Conservation (phyloP, 441 rosid species). For the Euphorbia corollata region DNA sequence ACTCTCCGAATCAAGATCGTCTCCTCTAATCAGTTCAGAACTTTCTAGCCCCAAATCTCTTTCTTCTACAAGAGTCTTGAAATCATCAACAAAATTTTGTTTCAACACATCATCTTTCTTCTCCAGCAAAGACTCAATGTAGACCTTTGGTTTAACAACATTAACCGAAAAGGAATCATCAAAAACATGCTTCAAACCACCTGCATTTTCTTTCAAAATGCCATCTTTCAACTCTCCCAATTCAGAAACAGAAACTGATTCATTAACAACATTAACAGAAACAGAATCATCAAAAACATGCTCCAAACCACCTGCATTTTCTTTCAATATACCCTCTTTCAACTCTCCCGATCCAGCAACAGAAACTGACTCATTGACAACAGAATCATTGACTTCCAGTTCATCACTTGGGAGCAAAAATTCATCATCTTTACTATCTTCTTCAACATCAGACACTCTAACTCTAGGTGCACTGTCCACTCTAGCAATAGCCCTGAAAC, state of each 20-base stretch:
- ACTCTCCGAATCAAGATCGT: constrained; percentile 5
- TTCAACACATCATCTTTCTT: constrained; percentile 12
- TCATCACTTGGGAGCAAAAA: constrained; percentile 6
- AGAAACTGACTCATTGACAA: constrained; percentile 4
- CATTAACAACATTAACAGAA: constrained; percentile 11
- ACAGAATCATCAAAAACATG: constrained; percentile 15
- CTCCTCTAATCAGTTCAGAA: constrained; percentile 11
- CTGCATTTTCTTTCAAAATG: constrained; percentile 9
- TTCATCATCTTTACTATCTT: constrained; percentile 18
- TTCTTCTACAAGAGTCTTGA: constrained; percentile 18
- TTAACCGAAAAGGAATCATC: constrained; percentile 12
- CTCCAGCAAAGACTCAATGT: constrained; percentile 17
- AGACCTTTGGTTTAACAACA: constrained; percentile 4
- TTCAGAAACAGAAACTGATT: constrained; percentile 3
- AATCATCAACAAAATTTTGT: constrained; percentile 19
- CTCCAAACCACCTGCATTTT: constrained; percentile 16
- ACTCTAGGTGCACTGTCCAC: constrained; percentile 26
- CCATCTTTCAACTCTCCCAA: constrained; percentile 16
- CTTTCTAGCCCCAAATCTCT: constrained; percentile 14
- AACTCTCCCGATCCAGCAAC: constrained; percentile 8
- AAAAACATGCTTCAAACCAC: constrained; percentile 17
- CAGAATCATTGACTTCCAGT: neutral
- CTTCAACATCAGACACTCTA: constrained; percentile 24
- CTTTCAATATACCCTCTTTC: constrained; percentile 15
- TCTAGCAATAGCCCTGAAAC: constrained; percentile 11